Percentiles rank a stretch among this genome's conserved stretches.
Conservation (phyloP, 2,329 filamentous ascomycete species). For the Tothia fuscella region DNA sequence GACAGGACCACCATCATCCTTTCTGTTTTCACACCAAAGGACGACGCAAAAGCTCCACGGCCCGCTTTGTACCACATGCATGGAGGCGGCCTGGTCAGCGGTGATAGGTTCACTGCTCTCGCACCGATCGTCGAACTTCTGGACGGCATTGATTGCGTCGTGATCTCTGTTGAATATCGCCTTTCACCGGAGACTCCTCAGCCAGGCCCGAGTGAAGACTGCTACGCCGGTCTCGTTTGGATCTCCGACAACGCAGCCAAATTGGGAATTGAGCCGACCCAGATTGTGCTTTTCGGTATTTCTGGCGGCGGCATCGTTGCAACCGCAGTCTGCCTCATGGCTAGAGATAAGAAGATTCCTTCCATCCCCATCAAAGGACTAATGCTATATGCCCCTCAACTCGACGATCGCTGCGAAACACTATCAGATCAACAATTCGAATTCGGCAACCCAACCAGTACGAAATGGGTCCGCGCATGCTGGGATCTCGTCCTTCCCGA, state of each 20-base stretch:
- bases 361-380: slow-evolving; percentile 13
- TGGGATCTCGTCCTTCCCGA: slow-evolving; percentile 14
- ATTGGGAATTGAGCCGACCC: slow-evolving; percentile 13
- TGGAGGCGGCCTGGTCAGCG: slow-evolving; percentile 13
- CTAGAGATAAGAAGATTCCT: slow-evolving; percentile 12
- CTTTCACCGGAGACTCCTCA: slow-evolving; percentile 14
- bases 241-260: slow-evolving; percentile 12
- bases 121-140: slow-evolving; percentile 13
- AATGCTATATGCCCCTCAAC: slow-evolving; percentile 11
- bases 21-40: background rate
- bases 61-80: slow-evolving; percentile 1
- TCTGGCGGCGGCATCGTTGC: background rate
- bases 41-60: background rate
- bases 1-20: background rate
- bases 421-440: slow-evolving; percentile 15
- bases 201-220: slow-evolving; percentile 15
- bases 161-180: slow-evolving; percentile 15
- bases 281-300: slow-evolving; percentile 12
- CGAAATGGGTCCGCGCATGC: slow-evolving; percentile 8
- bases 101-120: slow-evolving; percentile 14
- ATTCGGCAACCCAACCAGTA: slow-evolving; percentile 13
- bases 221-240: slow-evolving; percentile 14
- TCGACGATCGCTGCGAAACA: slow-evolving; percentile 14
- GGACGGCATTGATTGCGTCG: slow-evolving; percentile 10
- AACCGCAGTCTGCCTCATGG: slow-evolving; percentile 13